A percentile compares a stretch with the other conserved stretches of the same genome.
Conservation (phyloP, 1,284 basidiomycete species). For the Cutaneotrichosporon spelunceum region DNA sequence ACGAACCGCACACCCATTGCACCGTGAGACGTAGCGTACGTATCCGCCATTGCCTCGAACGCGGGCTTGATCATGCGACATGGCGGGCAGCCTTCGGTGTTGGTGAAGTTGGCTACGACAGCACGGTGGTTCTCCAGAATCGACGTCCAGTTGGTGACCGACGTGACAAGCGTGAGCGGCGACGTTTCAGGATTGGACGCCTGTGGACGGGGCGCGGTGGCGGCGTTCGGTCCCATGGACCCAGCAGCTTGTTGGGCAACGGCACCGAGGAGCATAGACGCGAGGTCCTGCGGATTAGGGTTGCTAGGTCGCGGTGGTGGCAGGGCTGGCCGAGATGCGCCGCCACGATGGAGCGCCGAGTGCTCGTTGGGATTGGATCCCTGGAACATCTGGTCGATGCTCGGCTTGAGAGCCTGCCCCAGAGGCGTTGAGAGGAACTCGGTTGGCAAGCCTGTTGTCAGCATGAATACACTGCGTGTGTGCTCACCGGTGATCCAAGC, state of each 20-base stretch:
- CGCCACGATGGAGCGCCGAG: conserved; percentile 26
- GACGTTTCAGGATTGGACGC: conserved; percentile 52
- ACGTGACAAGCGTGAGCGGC: conserved; percentile 63
- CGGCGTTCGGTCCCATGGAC: conserved; percentile 7
- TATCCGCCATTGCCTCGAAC: conserved; percentile 54
- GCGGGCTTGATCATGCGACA: conserved; percentile 64
- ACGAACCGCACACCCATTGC: conserved; percentile 59
- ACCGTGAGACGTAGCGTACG: conserved; percentile 33
- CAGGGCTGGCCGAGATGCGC: conserved; percentile 36
- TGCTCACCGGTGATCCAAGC: conserved; percentile 61
- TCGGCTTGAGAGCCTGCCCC: conserved; percentile 77
- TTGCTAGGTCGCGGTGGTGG: conserved; percentile 35
- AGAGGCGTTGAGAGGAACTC: conserved; percentile 90
- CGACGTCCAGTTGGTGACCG: conserved; percentile 57
- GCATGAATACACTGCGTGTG: not conserved
- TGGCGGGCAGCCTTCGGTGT: conserved; percentile 62
- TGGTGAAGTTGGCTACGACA: conserved; percentile 64
- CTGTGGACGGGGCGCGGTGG: conserved; percentile 29
- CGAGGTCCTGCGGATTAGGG: conserved; percentile 43
- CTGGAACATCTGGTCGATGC: conserved; percentile 81
- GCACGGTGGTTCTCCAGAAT: conserved; percentile 57
- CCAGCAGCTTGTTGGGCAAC: conserved; percentile 59
- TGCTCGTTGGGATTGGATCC: conserved; percentile 63
- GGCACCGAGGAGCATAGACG: conserved; percentile 62
- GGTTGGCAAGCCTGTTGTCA: conserved; percentile 66